phyloP scores from a whole-genome alignment of 768 basidiomycete species.

The Auricularia cornea region DNA sequence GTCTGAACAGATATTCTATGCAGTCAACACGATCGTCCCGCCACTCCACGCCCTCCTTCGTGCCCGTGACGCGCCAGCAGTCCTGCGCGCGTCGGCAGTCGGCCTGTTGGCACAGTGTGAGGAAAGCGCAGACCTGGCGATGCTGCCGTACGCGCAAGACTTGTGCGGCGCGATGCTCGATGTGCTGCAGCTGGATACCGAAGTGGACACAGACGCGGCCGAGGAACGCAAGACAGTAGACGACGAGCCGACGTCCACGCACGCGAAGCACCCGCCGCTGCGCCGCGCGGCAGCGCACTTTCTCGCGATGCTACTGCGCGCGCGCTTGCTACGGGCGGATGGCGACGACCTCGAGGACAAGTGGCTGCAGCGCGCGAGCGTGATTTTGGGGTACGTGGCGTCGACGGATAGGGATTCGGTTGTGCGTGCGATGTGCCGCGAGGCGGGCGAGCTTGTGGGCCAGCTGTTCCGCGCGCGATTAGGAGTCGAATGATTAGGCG shows the following conservation, averaged over 20 bases:
- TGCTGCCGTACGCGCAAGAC: constrained; percentile 54
- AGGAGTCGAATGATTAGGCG: not conserved
- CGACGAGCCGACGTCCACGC: constrained; percentile 44
- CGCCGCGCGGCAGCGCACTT: constrained; percentile 85
- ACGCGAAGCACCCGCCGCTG: constrained; percentile 67
- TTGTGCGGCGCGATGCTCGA: constrained; percentile 66
- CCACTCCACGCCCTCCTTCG: constrained; percentile 59
- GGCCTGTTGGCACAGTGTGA: constrained; percentile 69
- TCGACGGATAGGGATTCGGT: constrained; percentile 64
- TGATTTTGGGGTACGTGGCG: constrained; percentile 61
- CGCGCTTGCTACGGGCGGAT: constrained; percentile 44
- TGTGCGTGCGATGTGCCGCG: constrained; percentile 69
- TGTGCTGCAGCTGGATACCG: constrained; percentile 58
- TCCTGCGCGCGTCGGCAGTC: constrained; percentile 59
- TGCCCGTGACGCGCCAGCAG: constrained; percentile 51
- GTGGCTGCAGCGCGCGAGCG: constrained; percentile 41
- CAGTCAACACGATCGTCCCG: constrained; percentile 68
- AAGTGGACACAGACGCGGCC: constrained; percentile 10
- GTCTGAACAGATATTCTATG: constrained; percentile 5
- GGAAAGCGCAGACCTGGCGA: constrained; percentile 50
- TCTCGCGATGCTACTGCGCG: constrained; percentile 58
- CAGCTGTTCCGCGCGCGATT: constrained; percentile 6
- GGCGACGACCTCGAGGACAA: constrained; percentile 20
- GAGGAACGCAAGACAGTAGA: constrained; percentile 30
- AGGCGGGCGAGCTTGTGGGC: constrained; percentile 39